Evolutionary conservation across 2,329 filamentous ascomycete genomes (phyloP), one percentile per base, ranked within the genome.

Genomic region (Epichloe sp.): DNA sequence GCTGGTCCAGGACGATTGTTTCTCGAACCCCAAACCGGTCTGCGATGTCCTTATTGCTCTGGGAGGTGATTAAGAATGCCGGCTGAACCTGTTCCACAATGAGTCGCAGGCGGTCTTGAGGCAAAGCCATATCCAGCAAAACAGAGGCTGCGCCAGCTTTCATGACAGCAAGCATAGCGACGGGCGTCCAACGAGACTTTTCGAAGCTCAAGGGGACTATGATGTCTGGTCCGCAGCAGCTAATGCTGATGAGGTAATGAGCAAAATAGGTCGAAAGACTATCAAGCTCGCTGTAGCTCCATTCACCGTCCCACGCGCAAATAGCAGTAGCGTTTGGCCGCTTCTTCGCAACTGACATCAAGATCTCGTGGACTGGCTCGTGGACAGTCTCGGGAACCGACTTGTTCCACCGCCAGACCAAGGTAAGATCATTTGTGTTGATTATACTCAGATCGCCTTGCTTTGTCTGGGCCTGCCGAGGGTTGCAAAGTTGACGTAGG

Each of bases 231-330:
- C 23, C 36, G 12, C 23, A 50, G 36, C 14, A 23, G 23, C 49
- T 49, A 3, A 26, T 41, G 6, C 23, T 44, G 10, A 52, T 31
- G 3, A 56, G 50, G 11, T 48, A 49, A 15, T 12, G 5, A 40
- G 55, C 56, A 2, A 57, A 36, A 4, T n/a, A 35, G 3, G 47
- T 43, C 1, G 52, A 35, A 14, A 51, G 36, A 3, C 6, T 12
- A 38, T 55, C 48, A 1, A 72, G 59, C 31, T 72, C 40, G 55
- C 64, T 53, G 49, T 68, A n/a, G 65, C 58, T 48, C 68, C 68
- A 54, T 66, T 67, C 60, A 71, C 76, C 48, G 73, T 73, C 59
- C 54, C 54, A 55, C 19, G 54, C 47, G 19, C 36, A 44, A 3
- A 53, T 19, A 4, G 52, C 52, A 15, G 43, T 21, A 21, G 52